phyloP scores from a whole-genome alignment of 1,284 basidiomycete genomes.

The Singerocomus rubriflavus region DNA sequence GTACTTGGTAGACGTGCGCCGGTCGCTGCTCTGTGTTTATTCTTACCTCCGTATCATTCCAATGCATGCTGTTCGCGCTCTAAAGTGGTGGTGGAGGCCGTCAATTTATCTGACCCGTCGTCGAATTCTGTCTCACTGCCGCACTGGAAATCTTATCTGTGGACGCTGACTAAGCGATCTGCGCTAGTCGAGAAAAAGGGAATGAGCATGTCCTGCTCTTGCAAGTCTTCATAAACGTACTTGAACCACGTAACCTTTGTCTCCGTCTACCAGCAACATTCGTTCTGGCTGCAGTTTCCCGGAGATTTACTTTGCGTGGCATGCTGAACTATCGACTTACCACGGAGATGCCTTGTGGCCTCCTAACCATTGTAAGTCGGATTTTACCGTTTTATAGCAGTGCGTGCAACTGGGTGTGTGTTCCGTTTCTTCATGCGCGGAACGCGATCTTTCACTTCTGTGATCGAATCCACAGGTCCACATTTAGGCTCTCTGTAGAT shows the following conservation, averaged over 20 bases:
- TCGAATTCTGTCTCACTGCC: background rate
- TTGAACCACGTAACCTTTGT: background rate
- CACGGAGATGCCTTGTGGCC: background rate
- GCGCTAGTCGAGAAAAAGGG: conserved; percentile 3
- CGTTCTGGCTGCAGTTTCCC: background rate
- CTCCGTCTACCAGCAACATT: background rate
- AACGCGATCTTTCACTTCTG: conserved; percentile 2
- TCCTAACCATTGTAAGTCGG: background rate
- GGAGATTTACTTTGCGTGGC: background rate
- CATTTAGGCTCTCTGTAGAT: conserved; percentile 10
- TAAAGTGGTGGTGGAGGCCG: no score
- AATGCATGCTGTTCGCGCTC: conserved; percentile 17
- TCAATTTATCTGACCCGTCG: background rate
- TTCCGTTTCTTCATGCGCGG: conserved; percentile 7
- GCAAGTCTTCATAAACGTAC: no score
- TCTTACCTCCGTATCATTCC: background rate
- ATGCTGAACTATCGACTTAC: background rate
- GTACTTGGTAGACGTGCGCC: conserved; percentile 18
- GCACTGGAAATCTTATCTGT: conserved; percentile 25
- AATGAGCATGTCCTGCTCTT: no score
- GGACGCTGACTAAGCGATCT: conserved; percentile 25
- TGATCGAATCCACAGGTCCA: background rate
- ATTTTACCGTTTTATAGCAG: background rate
- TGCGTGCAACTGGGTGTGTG: background rate
- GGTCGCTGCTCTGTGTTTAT: conserved; percentile 21